phyloP scores from a whole-genome alignment of 208 protist genomes.

The Paratrypanosoma confusum region DNA sequence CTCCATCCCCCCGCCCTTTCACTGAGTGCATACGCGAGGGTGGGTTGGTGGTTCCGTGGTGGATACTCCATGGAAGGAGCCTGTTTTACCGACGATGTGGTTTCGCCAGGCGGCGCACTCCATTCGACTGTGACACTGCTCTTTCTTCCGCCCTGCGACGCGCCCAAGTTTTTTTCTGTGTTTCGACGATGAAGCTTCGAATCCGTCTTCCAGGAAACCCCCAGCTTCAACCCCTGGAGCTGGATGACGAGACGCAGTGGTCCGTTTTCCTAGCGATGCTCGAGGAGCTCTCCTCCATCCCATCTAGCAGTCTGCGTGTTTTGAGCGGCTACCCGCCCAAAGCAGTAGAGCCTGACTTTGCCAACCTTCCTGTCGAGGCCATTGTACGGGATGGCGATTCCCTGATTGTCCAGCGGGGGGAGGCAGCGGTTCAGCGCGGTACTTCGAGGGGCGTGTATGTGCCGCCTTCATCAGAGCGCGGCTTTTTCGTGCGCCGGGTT shows the following conservation, averaged over 20 bases:
- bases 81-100: too few relatives aligned
- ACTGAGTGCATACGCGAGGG: too few relatives aligned
- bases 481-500: slow-evolving; percentile 75
- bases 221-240: slow-evolving; percentile 22
- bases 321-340: slow-evolving; percentile 73
- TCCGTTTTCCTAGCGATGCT: slow-evolving; percentile 20
- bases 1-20: too few relatives aligned
- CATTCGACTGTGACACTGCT: too few relatives aligned
- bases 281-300: slow-evolving; percentile 22
- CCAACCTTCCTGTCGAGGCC: too few relatives aligned
- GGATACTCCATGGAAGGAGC: too few relatives aligned
- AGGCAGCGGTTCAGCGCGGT: slow-evolving; percentile 47
- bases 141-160: too few relatives aligned
- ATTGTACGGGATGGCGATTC: slow-evolving; percentile 36
- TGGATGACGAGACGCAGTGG: slow-evolving; percentile 31
- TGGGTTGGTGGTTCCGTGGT: too few relatives aligned
- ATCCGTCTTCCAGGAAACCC: slow-evolving; percentile 45
- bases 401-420: slow-evolving; percentile 74
- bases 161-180: too few relatives aligned
- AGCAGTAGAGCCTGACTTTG: slow-evolving; percentile 24
- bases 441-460: slow-evolving; percentile 66
- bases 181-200: slow-evolving; percentile 53
- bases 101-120: too few relatives aligned
- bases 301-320: slow-evolving; percentile 26
- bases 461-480: slow-evolving; percentile 49